Percentiles rank a stretch among this genome's conserved stretches.
Conservation (phyloP, 257 asterid species). For the Petunia axillaris region DNA sequence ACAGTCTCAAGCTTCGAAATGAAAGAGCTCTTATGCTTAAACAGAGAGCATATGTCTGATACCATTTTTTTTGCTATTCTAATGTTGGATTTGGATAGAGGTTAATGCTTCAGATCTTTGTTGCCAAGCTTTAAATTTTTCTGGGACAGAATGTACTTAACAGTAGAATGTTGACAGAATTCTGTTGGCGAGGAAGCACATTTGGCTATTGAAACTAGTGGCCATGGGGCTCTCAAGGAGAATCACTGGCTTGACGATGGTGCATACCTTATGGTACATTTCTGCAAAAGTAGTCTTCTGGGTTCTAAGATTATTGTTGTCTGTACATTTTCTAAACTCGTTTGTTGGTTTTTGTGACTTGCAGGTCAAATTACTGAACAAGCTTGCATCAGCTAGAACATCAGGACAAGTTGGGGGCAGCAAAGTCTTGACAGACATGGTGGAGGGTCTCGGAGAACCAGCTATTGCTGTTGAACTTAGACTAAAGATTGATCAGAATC, state of each 20-base stretch:
- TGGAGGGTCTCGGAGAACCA: conserved; percentile 90
- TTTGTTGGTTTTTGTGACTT: conserved; percentile 19
- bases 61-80: conserved; percentile 6
- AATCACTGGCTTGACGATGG: conserved; percentile 99
- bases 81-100: no score
- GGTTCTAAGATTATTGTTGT: neutral
- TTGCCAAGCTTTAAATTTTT: conserved; percentile 23
- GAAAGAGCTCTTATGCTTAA: neutral
- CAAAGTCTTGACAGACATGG: conserved; percentile 92
- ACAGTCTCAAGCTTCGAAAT: neutral
- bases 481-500: conserved; percentile 85
- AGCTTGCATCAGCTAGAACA: conserved; percentile 95
- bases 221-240: conserved; percentile 99
- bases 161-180: conserved; percentile 61
- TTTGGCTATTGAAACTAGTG: conserved; percentile 99
- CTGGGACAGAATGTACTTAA: neutral
- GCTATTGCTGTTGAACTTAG: conserved; percentile 78
- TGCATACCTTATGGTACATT: conserved; percentile 91
- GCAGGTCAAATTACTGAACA: conserved; percentile 92
- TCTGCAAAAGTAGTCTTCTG: conserved; percentile 14
- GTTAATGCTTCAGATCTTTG: neutral
- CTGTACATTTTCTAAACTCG: conserved; percentile 21
- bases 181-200: conserved; percentile 86
- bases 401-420: conserved; percentile 82
- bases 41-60: neutral